phyloP scores from a whole-genome alignment of 768 basidiomycete genomes.

The Mycena indigotica region DNA sequence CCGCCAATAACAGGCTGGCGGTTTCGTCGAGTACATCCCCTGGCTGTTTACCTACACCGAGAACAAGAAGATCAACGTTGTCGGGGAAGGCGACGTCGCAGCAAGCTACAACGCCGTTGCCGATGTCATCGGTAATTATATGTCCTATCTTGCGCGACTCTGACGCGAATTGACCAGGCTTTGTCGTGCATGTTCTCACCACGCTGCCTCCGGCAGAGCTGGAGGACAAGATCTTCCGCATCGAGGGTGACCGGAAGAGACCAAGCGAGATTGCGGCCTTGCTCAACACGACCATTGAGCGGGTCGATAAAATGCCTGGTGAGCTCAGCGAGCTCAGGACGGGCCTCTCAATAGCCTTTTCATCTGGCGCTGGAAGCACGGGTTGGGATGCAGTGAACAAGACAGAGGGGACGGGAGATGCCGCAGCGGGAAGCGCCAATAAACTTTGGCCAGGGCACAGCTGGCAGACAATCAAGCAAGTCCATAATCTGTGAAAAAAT shows the following conservation, averaged over 20 bases:
- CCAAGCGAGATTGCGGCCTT: neutral
- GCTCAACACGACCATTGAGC: slow-evolving; percentile 6
- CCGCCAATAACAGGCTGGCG: slow-evolving; percentile 30
- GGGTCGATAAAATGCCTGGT: slow-evolving; percentile 17
- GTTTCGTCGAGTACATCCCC: slow-evolving; percentile 35
- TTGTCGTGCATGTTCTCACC: slow-evolving; percentile 37
- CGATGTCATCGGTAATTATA: slow-evolving; percentile 33
- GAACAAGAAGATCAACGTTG: slow-evolving; percentile 32
- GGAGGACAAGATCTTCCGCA: slow-evolving; percentile 22
- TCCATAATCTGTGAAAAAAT: slow-evolving; percentile 8
- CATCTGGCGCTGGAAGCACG: slow-evolving; percentile 18
- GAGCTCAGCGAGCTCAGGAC: neutral
- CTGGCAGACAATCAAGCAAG: slow-evolving; percentile 26
- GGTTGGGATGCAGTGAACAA: slow-evolving; percentile 18
- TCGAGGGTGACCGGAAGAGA: slow-evolving; percentile 3
- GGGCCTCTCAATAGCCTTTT: slow-evolving; percentile 8
- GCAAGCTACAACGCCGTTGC: slow-evolving; percentile 34
- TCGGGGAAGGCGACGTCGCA: slow-evolving; percentile 32
- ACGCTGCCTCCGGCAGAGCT: slow-evolving; percentile 29
- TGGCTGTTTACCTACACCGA: slow-evolving; percentile 30
- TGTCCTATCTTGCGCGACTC: neutral
- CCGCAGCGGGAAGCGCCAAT: slow-evolving; percentile 25
- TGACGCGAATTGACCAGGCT: slow-evolving; percentile 28
- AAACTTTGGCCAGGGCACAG: slow-evolving; percentile 23
- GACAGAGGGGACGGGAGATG: slow-evolving; percentile 12